A percentile compares a stretch with the other conserved stretches of the same genome.
Conservation (phyloP, 352 stramenopile genomes). For the Aphanomyces cochlioides region DNA sequence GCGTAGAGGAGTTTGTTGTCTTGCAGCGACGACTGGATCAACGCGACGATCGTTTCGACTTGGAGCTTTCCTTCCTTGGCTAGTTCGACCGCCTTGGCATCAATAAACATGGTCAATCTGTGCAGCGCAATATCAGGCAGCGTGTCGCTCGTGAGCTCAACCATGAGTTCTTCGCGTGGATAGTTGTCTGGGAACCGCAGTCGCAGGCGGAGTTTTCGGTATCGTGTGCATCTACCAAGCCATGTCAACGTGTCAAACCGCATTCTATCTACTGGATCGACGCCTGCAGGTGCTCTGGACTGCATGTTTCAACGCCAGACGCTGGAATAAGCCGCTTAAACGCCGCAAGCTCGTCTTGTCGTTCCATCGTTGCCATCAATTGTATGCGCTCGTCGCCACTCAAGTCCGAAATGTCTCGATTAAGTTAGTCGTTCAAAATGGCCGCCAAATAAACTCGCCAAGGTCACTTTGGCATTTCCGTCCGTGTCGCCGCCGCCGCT, state of each 20-base stretch:
- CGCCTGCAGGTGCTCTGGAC: constrained; percentile 18
- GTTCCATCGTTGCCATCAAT: constrained; percentile 14
- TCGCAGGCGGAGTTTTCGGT: constrained; percentile 13
- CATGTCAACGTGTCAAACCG: background rate
- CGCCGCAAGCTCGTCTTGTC: constrained; percentile 1
- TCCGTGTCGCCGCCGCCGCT: background rate
- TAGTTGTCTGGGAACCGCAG: constrained; percentile 23
- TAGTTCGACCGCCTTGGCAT: constrained; percentile 14
- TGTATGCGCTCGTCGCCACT: background rate
- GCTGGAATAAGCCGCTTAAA: constrained; percentile 20
- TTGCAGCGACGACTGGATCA: constrained; percentile 9
- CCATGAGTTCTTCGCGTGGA: constrained; percentile 12
- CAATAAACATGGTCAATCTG: constrained; percentile 24
- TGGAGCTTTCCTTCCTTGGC: constrained; percentile 13
- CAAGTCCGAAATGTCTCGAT: constrained; percentile 8
- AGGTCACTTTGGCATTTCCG: background rate
- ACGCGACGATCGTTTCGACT: constrained; percentile 14
- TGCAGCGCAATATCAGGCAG: constrained; percentile 18
- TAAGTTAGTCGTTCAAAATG: background rate
- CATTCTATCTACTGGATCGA: constrained; percentile 10
- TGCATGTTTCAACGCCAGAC: constrained; percentile 8
- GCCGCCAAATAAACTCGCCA: constrained; percentile 6
- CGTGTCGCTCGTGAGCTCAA: constrained; percentile 19
- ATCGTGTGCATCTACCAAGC: constrained; percentile 15
- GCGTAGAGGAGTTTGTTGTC: constrained; percentile 26